A percentile compares a stretch with the other conserved stretches of the same genome.
phyloP scores from a whole-genome alignment of 768 basidiomycete genomes.

The Lactarius akahatsu region DNA sequence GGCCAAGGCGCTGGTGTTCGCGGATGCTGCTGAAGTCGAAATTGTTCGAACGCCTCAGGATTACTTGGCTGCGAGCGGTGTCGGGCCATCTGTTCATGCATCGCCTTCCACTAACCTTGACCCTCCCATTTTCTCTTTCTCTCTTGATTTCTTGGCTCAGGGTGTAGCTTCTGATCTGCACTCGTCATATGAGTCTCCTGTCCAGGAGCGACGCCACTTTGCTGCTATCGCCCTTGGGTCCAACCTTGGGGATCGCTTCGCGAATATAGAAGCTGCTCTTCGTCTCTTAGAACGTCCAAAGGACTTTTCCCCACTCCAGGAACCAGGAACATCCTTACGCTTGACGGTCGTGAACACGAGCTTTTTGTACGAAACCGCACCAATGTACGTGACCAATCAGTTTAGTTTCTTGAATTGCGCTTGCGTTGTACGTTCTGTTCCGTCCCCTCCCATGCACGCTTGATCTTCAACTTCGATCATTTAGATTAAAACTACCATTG shows the following conservation, averaged over 20 bases:
- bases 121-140: background rate
- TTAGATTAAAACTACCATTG: slow-evolving; percentile 77
- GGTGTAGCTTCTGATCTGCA: background rate
- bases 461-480: background rate
- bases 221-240: slow-evolving; percentile 83
- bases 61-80: slow-evolving; percentile 33
- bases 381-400: slow-evolving; percentile 96
- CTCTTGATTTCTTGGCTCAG: background rate
- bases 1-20: slow-evolving; percentile 67
- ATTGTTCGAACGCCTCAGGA: slow-evolving; percentile 49
- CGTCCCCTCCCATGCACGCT: background rate
- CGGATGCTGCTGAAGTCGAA: slow-evolving; percentile 61
- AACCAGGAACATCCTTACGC: slow-evolving; percentile 28
- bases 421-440: slow-evolving; percentile 64
- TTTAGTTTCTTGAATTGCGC: slow-evolving; percentile 87
- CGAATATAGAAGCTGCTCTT: slow-evolving; percentile 77
- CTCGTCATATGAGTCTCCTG: background rate
- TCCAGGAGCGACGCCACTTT: slow-evolving; percentile 36
- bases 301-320: slow-evolving; percentile 35
- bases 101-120: slow-evolving; percentile 8
- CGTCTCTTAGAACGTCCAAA: slow-evolving; percentile 59
- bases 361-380: slow-evolving; percentile 88
- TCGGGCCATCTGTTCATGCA: slow-evolving; percentile 13
- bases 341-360: slow-evolving; percentile 69
- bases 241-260: slow-evolving; percentile 85